These are phyloP conservation scores for Fusarium udum DNA, from an alignment of 2,329 filamentous ascomycete genomes.

Conservation along the genomic window DNA sequence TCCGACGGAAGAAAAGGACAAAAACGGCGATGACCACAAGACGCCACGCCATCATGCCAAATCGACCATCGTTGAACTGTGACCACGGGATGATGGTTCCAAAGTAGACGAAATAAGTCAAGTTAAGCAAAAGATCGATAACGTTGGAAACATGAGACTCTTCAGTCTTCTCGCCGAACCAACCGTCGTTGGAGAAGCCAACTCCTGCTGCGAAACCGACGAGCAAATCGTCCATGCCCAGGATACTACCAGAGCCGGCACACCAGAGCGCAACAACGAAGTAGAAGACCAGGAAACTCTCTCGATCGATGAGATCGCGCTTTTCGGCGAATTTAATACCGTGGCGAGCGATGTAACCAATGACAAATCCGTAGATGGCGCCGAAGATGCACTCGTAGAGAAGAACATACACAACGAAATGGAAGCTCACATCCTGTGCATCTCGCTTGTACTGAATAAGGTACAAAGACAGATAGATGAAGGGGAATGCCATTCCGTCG, in stretches of 20 bases:
- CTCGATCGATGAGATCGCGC: constrained; percentile 87
- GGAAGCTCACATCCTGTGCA: constrained; percentile 74
- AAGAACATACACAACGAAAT: constrained; percentile 91
- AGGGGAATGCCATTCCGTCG: constrained; percentile 99
- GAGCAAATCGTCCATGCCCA: constrained; percentile 92
- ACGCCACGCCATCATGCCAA: constrained; percentile 87
- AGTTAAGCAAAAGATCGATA: constrained; percentile 94
- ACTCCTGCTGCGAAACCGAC: constrained; percentile 96
- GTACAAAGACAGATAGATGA: constrained; percentile 92
- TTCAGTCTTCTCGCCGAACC: constrained; percentile 98
- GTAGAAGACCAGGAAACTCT: constrained; percentile 98
- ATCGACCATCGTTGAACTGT: constrained; percentile 78
- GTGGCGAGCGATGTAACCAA: constrained; percentile 91
- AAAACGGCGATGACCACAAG: constrained; percentile 93
- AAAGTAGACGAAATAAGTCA: constrained; percentile 98
- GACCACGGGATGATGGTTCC: constrained; percentile 97
- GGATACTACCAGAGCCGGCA: constrained; percentile 88
- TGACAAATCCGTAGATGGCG: constrained; percentile 83
- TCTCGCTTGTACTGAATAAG: constrained; percentile 82
- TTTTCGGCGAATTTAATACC: constrained; percentile 89
- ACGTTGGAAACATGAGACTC: constrained; percentile 99
- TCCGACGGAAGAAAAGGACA: constrained; percentile 93
- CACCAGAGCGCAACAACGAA: constrained; percentile 96
- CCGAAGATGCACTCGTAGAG: constrained; percentile 97
- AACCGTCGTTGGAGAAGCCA: constrained; percentile 99